Base-by-base conservation (phyloP, 2,329 filamentous ascomycete species). In the Acarospora socialis region DNA sequence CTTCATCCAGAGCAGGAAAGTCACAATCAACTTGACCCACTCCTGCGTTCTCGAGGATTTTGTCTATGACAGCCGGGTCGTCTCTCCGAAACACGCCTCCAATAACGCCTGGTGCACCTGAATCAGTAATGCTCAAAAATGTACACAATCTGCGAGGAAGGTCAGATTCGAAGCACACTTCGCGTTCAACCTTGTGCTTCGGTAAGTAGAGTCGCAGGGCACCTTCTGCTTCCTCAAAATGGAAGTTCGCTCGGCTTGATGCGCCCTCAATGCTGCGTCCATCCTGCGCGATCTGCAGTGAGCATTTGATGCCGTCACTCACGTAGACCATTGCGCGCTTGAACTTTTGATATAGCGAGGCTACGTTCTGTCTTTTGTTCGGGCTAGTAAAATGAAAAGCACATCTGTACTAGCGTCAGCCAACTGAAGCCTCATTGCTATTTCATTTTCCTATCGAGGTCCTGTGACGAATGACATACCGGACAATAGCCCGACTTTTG, bases 171-270 rank as follows among this genome's bases (percentile, higher is more conserved):
- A 21, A 28, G 30, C 30, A 33, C 12, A 33, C 25, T 19, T 36
- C 24, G 7, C 20, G 17, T 5, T 23, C n/a, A 10, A 3, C 12
- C n/a, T 12, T 14, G n/a, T 33, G 16, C 14, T 24, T 28, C 3
- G 34, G 34, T 6, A 36, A 16, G 10, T 30, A 36, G 12, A 33
- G 1, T 12, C 13, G 7, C 7, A 29, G 9, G 5, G 24, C 16
- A 6, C 12, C 15, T 2, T 28, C 24, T 8, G 10, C 18, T 4
- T 18, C 7, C 8, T 28, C 29, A 22, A 36, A n/a, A 21, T 33
- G 24, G 6, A 33, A 16, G 3, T 5, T 36, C 6, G 5, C 18
- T 8, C n/a, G n/a, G n/a, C n/a, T n/a, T n/a, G n/a, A n/a, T n/a
- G n/a, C n/a, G n/a, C n/a, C n/a, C n/a, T n/a, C n/a, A n/a, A n/a